Base-by-base conservation (phyloP, 306 rosid species). In the Canavalia gladiata region DNA sequence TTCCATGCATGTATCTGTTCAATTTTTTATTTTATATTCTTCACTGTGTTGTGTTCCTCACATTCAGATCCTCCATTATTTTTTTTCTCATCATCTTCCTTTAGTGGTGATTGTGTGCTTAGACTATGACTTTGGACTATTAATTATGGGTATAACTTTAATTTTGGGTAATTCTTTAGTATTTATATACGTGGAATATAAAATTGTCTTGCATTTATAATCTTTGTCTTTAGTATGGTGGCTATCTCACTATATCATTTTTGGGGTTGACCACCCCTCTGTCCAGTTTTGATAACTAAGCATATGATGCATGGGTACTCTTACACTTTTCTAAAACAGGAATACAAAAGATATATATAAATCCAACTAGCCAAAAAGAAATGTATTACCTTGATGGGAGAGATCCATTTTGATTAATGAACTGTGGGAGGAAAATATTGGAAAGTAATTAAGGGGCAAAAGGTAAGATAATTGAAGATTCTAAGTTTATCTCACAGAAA, bases 311-410 rank as follows among this genome's bases (percentile, higher is more conserved):
- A 43, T 45, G 12, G 3, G 57, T 42, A 66, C 56, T 46, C 74
- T 10, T 46, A 29, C 28, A 68, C 49, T 68, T 45, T 28, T 11
- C 9, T 2, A 68, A 45, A 68, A 13, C 0, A 65, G 33, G 11
- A 13, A 39, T 65, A 64, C 12, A 65, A 65, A 39, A 30, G 51
- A 81, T 52, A 57, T 43, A 66, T 13, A 69, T 30, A 79, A 68
- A 82, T 18, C 33, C 45, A 72, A 60, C 58, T 66, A 77, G 72
- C 35, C 71, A 79, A 46, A 84, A 10, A 51, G 52, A 69, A 54
- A 33, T 43, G 39, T 43, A 70, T 79, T 88, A 95, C 97, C 97
- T 93, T 42, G 84, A 59, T 31, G 81, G 87, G 56, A 70, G 62
- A 80, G 86, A 72, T 78, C 84, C 89, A 72, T 84, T 87, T 82